Percentiles rank a stretch among this genome's conserved stretches.
These are phyloP conservation scores for Fusarium praegraminearum DNA, from an alignment of 2,329 filamentous ascomycete species.

Conservation along the genomic window DNA sequence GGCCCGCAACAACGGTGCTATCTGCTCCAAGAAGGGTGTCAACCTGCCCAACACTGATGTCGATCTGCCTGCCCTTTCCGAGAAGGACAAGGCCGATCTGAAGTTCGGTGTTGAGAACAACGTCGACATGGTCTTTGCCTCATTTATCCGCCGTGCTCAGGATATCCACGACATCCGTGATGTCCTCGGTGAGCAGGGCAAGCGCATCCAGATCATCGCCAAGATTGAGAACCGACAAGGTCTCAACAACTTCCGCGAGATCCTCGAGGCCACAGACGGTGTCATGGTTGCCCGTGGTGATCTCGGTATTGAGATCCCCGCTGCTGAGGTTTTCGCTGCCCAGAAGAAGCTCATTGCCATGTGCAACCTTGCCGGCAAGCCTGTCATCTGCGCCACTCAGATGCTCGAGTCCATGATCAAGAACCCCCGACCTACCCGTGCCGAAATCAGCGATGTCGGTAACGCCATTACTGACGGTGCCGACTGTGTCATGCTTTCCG, in stretches of 20 bases:
- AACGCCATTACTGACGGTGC: conserved; percentile 98
- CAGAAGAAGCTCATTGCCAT: conserved; percentile 99
- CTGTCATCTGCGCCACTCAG: conserved; percentile 98
- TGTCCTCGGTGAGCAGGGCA: conserved; percentile 90
- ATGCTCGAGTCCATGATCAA: conserved; percentile 99
- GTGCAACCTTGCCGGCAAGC: conserved; percentile 99
- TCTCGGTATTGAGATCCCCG: conserved; percentile 94
- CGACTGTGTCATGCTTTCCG: conserved; percentile 99
- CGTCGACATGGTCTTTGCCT: conserved; percentile 99
- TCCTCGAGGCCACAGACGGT: conserved; percentile 94
- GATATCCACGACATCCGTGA: conserved; percentile 94
- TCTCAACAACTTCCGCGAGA: conserved; percentile 99
- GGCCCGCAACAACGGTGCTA: conserved; percentile 97
- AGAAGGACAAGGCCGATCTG: conserved; percentile 97
- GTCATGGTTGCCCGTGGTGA: conserved; percentile 99
- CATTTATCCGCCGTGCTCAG: conserved; percentile 93
- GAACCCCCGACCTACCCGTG: conserved; percentile 97
- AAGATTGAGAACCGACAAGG: conserved; percentile 99
- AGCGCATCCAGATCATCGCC: conserved; percentile 98
- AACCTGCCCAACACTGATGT: conserved; percentile 99
- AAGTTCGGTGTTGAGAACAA: conserved; percentile 97
- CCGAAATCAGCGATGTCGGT: conserved; percentile 97
- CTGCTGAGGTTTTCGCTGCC: conserved; percentile 97
- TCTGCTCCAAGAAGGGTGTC: conserved; percentile 98
- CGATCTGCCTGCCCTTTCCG: conserved; percentile 94